phyloP scores from a whole-genome alignment of 1,139 yeast genomes.

The Blastobotrys arbuscula region DNA sequence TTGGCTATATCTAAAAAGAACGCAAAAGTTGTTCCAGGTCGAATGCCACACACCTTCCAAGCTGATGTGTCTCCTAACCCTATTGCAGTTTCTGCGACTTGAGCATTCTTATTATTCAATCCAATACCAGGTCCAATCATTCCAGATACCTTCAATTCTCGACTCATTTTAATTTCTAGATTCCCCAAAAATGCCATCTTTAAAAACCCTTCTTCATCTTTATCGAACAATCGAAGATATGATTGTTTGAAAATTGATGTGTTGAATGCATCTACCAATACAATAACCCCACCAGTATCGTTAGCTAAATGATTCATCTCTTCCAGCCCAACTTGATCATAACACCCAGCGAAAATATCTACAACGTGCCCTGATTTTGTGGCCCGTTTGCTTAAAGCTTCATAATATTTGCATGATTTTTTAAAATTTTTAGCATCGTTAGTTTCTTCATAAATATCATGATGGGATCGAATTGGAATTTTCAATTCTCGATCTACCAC shows the following conservation, averaged over 20 bases:
- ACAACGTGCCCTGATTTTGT: conserved; percentile 71
- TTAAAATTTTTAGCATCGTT: conserved; percentile 74
- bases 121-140: conserved; percentile 72
- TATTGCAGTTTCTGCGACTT: conserved; percentile 86
- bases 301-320: conserved; percentile 85
- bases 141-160: conserved; percentile 82
- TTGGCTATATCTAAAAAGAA: conserved; percentile 71
- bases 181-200: conserved; percentile 63
- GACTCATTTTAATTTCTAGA: conserved; percentile 76
- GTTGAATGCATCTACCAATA: conserved; percentile 87
- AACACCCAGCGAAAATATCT: conserved; percentile 92
- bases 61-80: conserved; percentile 90
- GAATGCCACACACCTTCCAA: conserved; percentile 76
- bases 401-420: conserved; percentile 78
- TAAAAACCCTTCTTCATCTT: conserved; percentile 78
- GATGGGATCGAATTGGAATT: conserved; percentile 92
- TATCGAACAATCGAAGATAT: conserved; percentile 71
- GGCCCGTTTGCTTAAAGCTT: conserved; percentile 62
- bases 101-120: conserved; percentile 42
- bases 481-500: conserved; percentile 80
- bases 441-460: conserved; percentile 67
- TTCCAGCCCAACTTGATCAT: conserved; percentile 91
- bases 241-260: conserved; percentile 93
- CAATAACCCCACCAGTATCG: conserved; percentile 82
- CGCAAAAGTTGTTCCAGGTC: conserved; percentile 84